phyloP scores from a whole-genome alignment of 1,139 yeast genomes.

The Hemisphaericaspora xylanilytica region DNA sequence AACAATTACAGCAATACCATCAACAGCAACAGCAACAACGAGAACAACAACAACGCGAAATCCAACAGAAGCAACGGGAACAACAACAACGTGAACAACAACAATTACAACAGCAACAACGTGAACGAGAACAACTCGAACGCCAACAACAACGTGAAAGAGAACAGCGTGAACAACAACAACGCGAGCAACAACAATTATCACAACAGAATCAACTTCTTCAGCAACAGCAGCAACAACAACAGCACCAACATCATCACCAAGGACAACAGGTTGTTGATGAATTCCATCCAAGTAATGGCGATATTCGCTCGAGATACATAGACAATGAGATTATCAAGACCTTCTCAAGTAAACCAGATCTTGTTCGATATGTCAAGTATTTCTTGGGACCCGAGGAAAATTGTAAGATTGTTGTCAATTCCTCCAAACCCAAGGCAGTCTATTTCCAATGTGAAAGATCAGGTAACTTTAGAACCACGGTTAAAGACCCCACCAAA shows the following conservation, averaged over 20 bases:
- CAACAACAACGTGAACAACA: no score
- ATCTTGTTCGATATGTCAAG: conserved; percentile 45
- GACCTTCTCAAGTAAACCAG: conserved; percentile 42
- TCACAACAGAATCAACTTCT: conserved; percentile 1
- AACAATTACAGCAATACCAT: conserved; percentile 20
- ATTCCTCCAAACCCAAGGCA: conserved; percentile 50
- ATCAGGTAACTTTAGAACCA: conserved; percentile 47
- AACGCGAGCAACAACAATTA: conserved; percentile 9
- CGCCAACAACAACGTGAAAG: conserved; percentile 17
- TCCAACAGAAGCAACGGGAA: conserved; percentile 11
- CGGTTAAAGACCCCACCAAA: conserved; percentile 47
- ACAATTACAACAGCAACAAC: conserved; percentile 12
- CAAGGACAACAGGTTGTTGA: conserved; percentile 9
- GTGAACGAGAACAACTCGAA: no score
- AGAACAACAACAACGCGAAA: conserved; percentile 11
- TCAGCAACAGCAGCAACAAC: conserved; percentile 15
- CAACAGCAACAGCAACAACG: conserved; percentile 14
- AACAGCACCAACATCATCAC: conserved; percentile 13
- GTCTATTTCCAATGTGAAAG: conserved; percentile 52
- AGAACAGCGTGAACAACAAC: conserved; percentile 10
- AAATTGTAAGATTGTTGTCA: conserved; percentile 48
- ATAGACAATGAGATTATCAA: conserved; percentile 47
- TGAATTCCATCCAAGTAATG: conserved; percentile 16
- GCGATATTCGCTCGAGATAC: conserved; percentile 28
- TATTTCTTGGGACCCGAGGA: conserved; percentile 43